phyloP scores from a whole-genome alignment of 2,329 filamentous ascomycete species.

The Graphilbum sp. region DNA sequence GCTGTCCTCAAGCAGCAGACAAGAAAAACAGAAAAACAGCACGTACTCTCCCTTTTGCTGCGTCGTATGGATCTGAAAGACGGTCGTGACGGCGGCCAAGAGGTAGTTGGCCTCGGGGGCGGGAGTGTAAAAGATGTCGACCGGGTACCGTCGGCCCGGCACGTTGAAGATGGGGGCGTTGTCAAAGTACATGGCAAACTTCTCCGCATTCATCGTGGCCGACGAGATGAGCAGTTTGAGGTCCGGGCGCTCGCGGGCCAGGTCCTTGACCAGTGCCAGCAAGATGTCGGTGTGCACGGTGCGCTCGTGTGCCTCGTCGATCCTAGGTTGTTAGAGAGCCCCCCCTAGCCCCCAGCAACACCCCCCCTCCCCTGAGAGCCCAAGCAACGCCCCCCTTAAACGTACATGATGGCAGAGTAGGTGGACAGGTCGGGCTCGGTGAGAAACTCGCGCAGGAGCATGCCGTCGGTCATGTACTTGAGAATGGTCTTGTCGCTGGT shows the following conservation, averaged over 20 bases:
- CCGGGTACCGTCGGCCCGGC: slow-evolving; percentile 73
- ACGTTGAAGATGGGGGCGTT: slow-evolving; percentile 90
- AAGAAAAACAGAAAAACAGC: too few relatives aligned
- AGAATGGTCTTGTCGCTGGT: slow-evolving; percentile 82
- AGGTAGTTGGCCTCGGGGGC: slow-evolving; percentile 91
- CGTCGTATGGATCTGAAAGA: slow-evolving; percentile 87
- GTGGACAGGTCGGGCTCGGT: slow-evolving; percentile 69
- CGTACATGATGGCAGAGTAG: slow-evolving; percentile 67
- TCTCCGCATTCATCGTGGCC: slow-evolving; percentile 85
- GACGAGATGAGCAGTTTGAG: slow-evolving; percentile 84
- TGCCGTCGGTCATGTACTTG: slow-evolving; percentile 96
- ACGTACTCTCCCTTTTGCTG: slow-evolving; percentile 64
- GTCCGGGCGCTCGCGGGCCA: slow-evolving; percentile 67
- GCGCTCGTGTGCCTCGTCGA: slow-evolving; percentile 93
- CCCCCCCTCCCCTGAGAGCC: too few relatives aligned
- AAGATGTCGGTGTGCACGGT: slow-evolving; percentile 85
- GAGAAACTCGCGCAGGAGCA: slow-evolving; percentile 79
- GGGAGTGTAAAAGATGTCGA: slow-evolving; percentile 81
- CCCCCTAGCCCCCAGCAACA: too few relatives aligned
- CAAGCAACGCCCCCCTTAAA: too few relatives aligned
- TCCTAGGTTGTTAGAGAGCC: too few relatives aligned
- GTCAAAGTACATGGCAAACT: slow-evolving; percentile 84
- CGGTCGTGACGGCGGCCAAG: slow-evolving; percentile 75
- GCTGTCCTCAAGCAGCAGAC: not conserved
- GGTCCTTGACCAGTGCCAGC: slow-evolving; percentile 74